A percentile compares a stretch with the other conserved stretches of the same genome.
These are phyloP conservation scores for Fusarium palustre DNA, from an alignment of 2,329 filamentous ascomycete genomes.

Conservation along the genomic window DNA sequence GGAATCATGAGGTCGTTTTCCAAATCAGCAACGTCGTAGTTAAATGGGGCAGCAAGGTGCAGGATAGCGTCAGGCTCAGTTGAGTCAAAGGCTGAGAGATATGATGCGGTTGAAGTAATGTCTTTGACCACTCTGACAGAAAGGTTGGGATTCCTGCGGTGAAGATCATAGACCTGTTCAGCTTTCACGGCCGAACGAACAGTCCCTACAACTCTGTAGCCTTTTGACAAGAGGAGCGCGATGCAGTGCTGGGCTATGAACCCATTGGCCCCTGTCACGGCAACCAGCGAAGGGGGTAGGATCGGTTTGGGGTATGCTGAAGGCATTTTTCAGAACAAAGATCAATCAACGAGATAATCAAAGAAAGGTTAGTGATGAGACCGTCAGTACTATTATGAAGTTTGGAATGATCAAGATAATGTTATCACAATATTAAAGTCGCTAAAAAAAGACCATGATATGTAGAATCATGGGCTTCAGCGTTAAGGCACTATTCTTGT, in stretches of 20 bases:
- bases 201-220: constrained; percentile 4
- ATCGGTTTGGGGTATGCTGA: constrained; percentile 7
- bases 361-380: not conserved
- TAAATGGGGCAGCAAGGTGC: constrained; percentile 9
- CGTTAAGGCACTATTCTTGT: not conserved
- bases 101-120: constrained; percentile 1
- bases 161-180: constrained; percentile 5
- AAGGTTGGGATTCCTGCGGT: constrained; percentile 2
- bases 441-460: too few species aligned
- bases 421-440: too few species aligned
- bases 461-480: not conserved
- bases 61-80: constrained; percentile 4
- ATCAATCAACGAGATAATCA: fast-evolving
- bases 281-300: not conserved
- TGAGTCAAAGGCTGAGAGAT: constrained; percentile 6
- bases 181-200: constrained; percentile 5
- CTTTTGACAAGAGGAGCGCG: not conserved
- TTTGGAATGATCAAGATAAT: not conserved
- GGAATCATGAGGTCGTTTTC: constrained; percentile 15
- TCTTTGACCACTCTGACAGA: constrained; percentile 7
- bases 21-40: constrained; percentile 4
- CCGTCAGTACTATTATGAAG: fast-evolving
- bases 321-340: not conserved
- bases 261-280: constrained; percentile 13
- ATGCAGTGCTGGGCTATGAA: constrained; percentile 21